A percentile compares a stretch with the other conserved stretches of the same genome.
These are phyloP conservation scores for Adansonia digitata DNA, from an alignment of 345 rosid genomes.

Conservation along the genomic window DNA sequence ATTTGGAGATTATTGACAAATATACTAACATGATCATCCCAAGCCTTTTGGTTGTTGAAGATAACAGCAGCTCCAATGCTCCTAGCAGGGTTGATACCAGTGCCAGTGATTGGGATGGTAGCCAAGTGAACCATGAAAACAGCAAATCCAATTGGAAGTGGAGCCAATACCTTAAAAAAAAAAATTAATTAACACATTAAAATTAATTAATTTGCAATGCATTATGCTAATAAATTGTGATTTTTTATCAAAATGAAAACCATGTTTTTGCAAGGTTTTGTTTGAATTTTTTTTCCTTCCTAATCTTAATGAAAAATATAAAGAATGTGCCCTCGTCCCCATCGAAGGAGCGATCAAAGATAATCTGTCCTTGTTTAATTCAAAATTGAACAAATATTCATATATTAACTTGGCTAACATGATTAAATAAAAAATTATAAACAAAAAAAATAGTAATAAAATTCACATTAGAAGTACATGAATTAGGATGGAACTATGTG, in stretches of 20 bases:
- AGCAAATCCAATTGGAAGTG: constrained; percentile 82
- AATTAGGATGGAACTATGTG: not conserved
- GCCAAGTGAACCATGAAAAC: constrained; percentile 96
- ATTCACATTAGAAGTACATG: not conserved
- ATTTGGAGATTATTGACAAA: not conserved
- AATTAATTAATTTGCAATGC: not conserved
- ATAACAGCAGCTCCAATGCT: constrained; percentile 80
- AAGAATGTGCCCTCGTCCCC: too few species aligned
- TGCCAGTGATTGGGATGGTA: constrained; percentile 83
- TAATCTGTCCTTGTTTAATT: too few species aligned
- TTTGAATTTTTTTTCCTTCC: too few species aligned
- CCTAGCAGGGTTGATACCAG: constrained; percentile 88
- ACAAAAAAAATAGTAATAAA: too few species aligned
- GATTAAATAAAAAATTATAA: too few species aligned
- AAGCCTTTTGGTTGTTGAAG: constrained; percentile 45
- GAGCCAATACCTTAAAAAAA: constrained; percentile 59
- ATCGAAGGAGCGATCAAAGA: too few species aligned
- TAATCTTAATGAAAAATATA: too few species aligned
- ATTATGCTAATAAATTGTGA: not conserved
- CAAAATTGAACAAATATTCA: too few species aligned
- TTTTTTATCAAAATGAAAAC: too few species aligned
- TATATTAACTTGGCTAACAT: too few species aligned
- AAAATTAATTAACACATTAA: not conserved
- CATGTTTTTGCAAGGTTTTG: not conserved
- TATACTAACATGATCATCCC: constrained; percentile 68